Evolutionary conservation across 1,284 basidiomycete species (phyloP).

Genomic region (Quambalaria eucalypti): DNA sequence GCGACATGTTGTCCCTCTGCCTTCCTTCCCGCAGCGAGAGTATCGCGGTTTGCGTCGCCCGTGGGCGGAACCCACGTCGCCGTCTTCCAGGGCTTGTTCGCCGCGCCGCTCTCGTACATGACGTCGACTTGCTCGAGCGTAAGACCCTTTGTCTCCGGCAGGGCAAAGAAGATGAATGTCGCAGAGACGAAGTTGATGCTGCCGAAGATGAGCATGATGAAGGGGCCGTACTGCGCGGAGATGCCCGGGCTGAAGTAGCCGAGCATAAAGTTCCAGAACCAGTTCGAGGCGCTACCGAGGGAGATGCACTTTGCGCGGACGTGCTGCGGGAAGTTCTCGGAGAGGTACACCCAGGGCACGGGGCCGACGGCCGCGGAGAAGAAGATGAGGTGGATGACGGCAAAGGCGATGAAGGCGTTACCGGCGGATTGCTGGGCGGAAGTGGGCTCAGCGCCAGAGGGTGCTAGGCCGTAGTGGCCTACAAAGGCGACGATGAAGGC

Average conservation of each 20-base stretch:
- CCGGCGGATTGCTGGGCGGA: conserved; percentile 50
- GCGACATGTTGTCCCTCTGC: no score
- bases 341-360: conserved; percentile 59
- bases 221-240: conserved; percentile 52
- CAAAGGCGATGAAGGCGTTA: conserved; percentile 64
- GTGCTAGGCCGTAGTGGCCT: conserved; percentile 52
- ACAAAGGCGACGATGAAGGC: conserved; percentile 52
- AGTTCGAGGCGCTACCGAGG: conserved; percentile 57
- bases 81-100: conserved; percentile 16
- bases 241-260: conserved; percentile 63
- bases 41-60: conserved; percentile 7
- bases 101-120: conserved; percentile 22
- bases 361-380: conserved; percentile 67
- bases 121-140: conserved; percentile 61
- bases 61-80: conserved; percentile 24
- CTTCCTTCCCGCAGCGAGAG: background rate
- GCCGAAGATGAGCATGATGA: conserved; percentile 64
- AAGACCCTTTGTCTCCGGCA: conserved; percentile 68
- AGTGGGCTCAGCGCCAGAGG: conserved; percentile 51
- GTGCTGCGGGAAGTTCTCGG: conserved; percentile 63
- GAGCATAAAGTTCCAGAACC: conserved; percentile 68
- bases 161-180: conserved; percentile 53
- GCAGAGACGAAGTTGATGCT: conserved; percentile 55
- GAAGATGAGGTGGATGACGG: conserved; percentile 64
- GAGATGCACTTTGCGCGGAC: conserved; percentile 67